Evolutionary conservation across 495 filamentous ascomycete species (phyloP).

Genomic region (Xylaria scruposa): DNA sequence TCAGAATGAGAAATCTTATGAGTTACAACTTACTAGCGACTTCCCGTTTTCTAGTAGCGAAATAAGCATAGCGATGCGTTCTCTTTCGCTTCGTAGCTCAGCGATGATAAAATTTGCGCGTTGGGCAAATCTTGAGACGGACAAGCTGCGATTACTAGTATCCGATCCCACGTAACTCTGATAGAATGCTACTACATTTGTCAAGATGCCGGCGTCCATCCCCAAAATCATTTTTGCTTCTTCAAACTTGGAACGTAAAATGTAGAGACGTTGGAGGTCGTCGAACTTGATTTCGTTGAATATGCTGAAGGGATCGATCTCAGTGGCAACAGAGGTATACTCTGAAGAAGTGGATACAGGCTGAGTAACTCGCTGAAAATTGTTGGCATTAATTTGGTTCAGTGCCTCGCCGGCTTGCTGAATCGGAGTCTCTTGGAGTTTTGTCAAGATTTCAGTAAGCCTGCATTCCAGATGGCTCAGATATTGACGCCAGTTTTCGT

Average conservation of each 20-base stretch:
- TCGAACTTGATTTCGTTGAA: constrained; percentile 38
- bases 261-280: constrained; percentile 47
- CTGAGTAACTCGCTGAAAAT: no score
- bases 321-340: no score
- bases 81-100: constrained; percentile 26
- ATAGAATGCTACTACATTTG: constrained; percentile 9
- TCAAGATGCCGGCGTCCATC: constrained; percentile 41
- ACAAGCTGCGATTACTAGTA: no score
- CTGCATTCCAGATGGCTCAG: constrained; percentile 47
- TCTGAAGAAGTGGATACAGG: no score
- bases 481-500: constrained; percentile 56
- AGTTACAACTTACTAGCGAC: constrained; percentile 27
- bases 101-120: constrained; percentile 16
- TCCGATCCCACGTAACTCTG: neutral
- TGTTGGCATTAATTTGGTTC: no score
- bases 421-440: constrained; percentile 15
- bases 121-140: constrained; percentile 23
- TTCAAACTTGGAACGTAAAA: constrained; percentile 43
- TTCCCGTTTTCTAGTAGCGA: constrained; percentile 29
- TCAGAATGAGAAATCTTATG: neutral
- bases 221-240: constrained; percentile 43
- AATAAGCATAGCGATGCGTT: constrained; percentile 23
- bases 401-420: no score
- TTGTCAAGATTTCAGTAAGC: constrained; percentile 31
- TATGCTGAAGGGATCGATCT: neutral